Evolutionary conservation across 2,329 filamentous ascomycete genomes (phyloP).

Genomic region (Arthrobotrys iridis): DNA sequence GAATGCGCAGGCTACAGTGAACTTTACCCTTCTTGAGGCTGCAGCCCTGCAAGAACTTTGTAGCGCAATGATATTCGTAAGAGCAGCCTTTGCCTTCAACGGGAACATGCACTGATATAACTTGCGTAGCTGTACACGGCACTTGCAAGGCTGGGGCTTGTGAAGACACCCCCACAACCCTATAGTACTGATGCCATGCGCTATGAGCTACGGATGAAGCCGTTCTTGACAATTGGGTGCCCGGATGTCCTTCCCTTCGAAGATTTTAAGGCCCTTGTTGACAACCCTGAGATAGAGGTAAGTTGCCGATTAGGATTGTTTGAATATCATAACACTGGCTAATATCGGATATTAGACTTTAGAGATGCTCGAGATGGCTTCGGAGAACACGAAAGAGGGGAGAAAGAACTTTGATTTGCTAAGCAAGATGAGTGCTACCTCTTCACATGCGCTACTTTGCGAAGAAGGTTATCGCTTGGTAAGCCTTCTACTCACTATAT

Average conservation of each 20-base stretch:
- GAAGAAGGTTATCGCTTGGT: conserved; percentile 71
- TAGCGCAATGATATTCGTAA: conserved; percentile 54
- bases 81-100: conserved; percentile 62
- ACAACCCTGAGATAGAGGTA: conserved; percentile 61
- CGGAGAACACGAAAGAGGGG: conserved; percentile 59
- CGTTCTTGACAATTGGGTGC: conserved; percentile 75
- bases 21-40: conserved; percentile 52
- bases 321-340: not conserved
- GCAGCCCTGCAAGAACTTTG: conserved; percentile 51
- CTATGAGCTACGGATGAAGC: conserved; percentile 87
- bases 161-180: conserved; percentile 68
- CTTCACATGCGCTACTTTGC: conserved; percentile 68
- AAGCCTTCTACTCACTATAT: conserved; percentile 67
- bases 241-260: conserved; percentile 74
- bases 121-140: conserved; percentile 76
- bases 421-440: conserved; percentile 66
- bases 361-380: conserved; percentile 60
- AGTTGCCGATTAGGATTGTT: not conserved
- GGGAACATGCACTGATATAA: conserved; percentile 66
- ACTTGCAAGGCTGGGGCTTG: conserved; percentile 69
- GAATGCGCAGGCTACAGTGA: conserved; percentile 49
- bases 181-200: conserved; percentile 76
- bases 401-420: conserved; percentile 68
- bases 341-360: conserved; percentile 55
- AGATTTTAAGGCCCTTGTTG: conserved; percentile 67